Evolutionary conservation across 306 rosid genomes (phyloP), one percentile per base, ranked within the genome.

Genomic region (Cucumis melo): DNA sequence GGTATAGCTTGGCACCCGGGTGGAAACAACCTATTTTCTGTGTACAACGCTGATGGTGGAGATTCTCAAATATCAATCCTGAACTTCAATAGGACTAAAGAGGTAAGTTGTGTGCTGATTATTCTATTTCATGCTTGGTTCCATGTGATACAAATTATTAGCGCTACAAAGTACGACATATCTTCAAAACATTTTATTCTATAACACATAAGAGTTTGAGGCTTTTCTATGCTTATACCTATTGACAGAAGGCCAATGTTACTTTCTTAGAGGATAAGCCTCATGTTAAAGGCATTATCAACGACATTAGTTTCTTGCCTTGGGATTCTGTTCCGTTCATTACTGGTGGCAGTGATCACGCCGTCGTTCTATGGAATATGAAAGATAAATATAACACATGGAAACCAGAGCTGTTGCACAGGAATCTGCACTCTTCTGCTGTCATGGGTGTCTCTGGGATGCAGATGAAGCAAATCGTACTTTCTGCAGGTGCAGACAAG

Each of bases 401-500:
- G 99, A 94, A 90, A 78, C 91, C 99, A 63, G 91, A 86, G 84
- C 73, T 84, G 19, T 82, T 94, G 96, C 99, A 92, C 83, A 83
- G 84, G 81, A 83, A 83, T 78, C 64, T 87, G 79, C 99, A 92
- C 80, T 86, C 97, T 54, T 94, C 99, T 70, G 97, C 99, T 80
- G 96, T 94, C 80, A 92, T 94, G 99, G 99, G 99, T 60, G 92
- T 90, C 27, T 92, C 96, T n/a, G 97, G 96, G 78, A 82, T 94
- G 92, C 90, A 79, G 81, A 92, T 87, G 58, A 94, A 94, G 84
- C 88, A 86, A 54, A 82, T 89, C 11, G 91, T 94, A 74, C 83
- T 94, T 71, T 94, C 98, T 66, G 95, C 79, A 24, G 99, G 99
- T 80, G 96, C 97, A 44, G 99, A 94, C 89, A 90, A 42, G 87